phyloP scores from a whole-genome alignment of 306 rosid species.

The Vachellia pachyceras region DNA sequence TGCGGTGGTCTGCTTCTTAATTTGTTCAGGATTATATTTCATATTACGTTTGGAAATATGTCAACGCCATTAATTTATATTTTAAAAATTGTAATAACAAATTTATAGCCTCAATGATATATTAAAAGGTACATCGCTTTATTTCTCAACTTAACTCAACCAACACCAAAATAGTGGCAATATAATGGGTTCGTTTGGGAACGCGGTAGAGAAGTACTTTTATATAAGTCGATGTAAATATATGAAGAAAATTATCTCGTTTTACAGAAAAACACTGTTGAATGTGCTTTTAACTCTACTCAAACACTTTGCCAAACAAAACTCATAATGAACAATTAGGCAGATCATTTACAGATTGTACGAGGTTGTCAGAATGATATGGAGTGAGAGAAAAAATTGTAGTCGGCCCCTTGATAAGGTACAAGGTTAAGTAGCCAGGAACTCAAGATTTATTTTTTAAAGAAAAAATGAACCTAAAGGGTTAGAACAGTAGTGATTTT shows the following conservation, averaged over 20 bases:
- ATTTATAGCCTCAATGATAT: neutral
- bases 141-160: neutral
- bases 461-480: neutral
- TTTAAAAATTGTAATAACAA: neutral
- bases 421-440: neutral
- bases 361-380: neutral
- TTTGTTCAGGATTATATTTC: neutral
- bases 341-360: neutral
- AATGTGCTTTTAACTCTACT: no score
- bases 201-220: no score
- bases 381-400: neutral
- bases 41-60: neutral
- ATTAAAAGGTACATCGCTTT: neutral
- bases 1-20: neutral
- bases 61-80: neutral
- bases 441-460: no score
- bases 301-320: no score
- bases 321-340: no score
- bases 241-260: no score
- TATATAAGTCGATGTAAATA: no score
- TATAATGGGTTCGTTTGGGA: no score
- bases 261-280: no score
- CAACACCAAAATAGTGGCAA: neutral
- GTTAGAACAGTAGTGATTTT: neutral
- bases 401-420: neutral